phyloP scores from a whole-genome alignment of 2,329 filamentous ascomycete species.

The Ophiostoma tasmaniense region DNA sequence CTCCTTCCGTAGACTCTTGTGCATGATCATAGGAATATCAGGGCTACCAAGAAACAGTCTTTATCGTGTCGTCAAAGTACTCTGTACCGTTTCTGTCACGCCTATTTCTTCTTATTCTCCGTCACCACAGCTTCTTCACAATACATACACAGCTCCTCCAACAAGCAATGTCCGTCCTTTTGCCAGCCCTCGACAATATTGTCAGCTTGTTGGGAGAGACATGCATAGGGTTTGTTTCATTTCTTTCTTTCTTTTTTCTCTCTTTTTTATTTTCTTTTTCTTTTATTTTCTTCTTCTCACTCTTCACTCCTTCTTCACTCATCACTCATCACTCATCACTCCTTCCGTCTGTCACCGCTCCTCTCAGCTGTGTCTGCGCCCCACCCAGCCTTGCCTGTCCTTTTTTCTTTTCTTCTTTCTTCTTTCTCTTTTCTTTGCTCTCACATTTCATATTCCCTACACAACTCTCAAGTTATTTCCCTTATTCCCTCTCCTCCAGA shows the following conservation, averaged over 20 bases:
- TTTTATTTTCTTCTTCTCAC: neutral
- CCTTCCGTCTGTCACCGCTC: slow-evolving; percentile 12
- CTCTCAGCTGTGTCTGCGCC: slow-evolving; percentile 13
- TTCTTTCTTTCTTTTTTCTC: neutral
- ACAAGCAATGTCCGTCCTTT: neutral
- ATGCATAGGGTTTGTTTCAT: neutral
- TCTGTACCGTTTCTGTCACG: too few relatives aligned
- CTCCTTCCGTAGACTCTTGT: neutral
- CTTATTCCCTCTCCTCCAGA: neutral
- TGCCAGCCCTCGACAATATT: neutral
- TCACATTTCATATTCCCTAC: neutral
- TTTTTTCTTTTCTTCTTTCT: neutral
- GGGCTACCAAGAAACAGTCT: too few relatives aligned
- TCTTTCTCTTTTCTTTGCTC: neutral
- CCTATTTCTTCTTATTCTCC: too few relatives aligned
- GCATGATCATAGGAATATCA: too few relatives aligned
- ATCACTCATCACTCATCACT: neutral
- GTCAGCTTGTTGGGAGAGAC: slow-evolving; percentile 4
- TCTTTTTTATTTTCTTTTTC: neutral
- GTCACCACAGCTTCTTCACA: too few relatives aligned
- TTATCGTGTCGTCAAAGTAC: too few relatives aligned
- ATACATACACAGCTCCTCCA: neutral
- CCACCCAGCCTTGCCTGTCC: slow-evolving; percentile 8
- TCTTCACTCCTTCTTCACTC: neutral
- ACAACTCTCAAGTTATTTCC: neutral